Base-by-base conservation (phyloP, 768 basidiomycete species). In the Tubosaeta sp. region DNA sequence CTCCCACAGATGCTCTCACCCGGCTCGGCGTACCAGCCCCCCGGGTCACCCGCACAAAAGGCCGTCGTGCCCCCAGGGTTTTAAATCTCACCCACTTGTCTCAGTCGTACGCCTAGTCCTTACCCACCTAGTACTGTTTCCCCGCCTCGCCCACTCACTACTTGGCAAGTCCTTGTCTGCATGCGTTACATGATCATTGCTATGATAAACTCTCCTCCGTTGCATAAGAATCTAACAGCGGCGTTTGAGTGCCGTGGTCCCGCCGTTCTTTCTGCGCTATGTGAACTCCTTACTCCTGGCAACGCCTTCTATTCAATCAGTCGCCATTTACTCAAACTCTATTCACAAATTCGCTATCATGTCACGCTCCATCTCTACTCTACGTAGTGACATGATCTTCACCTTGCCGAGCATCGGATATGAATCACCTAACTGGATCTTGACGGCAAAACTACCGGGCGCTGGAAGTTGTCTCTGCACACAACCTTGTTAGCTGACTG, bases 51-150 rank as follows among this genome's bases (percentile, higher is more conserved):
- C 34, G 62, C 66, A 32, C 74, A 68, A 54, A 76, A 78, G 71
- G 81, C 78, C 44, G 72, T 93, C 56, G 84, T 91, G 43, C 90
- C 92, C 16, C 90, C 91, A 51, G 92, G 92, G 44, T 92, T 94
- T 73, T 93, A 72, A 77, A 16, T 36, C 42, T 27, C 22, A 6
- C 27, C 27, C 27, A 27, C 27, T 27, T 27, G 27, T n/a, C n/a
- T n/a, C n/a, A 27, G 27, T 27, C 27, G 27, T 27, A 27, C 27
- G 27, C 27, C 27, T 27, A 27, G 27, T 27, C 22, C 53, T 35
- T 54, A 56, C 40, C 47, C 58, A 54, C 45, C 39, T 51, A 45
- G 48, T 55, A 52, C 52, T 57, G 40, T 51, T 53, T 39, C 49
- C 57, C 54, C 51, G 48, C 16, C 39, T 5, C 52, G 27, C 36